Conservation (phyloP, 768 basidiomycete genomes). For the Auricularia sp. region DNA sequence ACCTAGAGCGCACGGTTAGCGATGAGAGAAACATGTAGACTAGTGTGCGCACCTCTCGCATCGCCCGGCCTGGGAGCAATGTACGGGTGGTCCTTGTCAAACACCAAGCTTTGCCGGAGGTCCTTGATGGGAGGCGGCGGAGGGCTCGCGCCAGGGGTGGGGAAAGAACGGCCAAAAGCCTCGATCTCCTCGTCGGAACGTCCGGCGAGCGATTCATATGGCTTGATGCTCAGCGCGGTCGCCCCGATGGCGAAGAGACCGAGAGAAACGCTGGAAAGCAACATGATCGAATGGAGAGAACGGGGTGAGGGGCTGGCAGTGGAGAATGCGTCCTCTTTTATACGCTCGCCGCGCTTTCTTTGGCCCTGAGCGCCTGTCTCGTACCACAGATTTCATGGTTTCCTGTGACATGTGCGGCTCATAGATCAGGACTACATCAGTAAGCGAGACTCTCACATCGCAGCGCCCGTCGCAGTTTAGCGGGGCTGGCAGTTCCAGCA, state of each 20-base stretch:
- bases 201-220: constrained; percentile 4
- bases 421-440: too few species aligned
- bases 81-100: constrained; percentile 5
- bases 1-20: not conserved
- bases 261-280: not conserved
- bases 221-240: not conserved
- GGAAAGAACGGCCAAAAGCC: not conserved
- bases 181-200: constrained; percentile 3
- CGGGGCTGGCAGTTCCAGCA: too few species aligned
- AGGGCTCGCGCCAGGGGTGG: not conserved
- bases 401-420: too few species aligned
- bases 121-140: constrained; percentile 1
- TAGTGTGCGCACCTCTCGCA: not conserved
- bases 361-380: too few species aligned
- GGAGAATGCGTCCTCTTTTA: too few species aligned
- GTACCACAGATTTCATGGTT: too few species aligned
- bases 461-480: too few species aligned
- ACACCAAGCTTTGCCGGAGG: not conserved
- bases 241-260: not conserved
- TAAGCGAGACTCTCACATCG: too few species aligned
- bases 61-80: not conserved
- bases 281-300: not conserved
- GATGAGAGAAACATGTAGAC: not conserved
- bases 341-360: too few species aligned
- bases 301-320: too few species aligned